Conservation (phyloP, 106 monocot genomes). For the Dendrobium catenatum region DNA sequence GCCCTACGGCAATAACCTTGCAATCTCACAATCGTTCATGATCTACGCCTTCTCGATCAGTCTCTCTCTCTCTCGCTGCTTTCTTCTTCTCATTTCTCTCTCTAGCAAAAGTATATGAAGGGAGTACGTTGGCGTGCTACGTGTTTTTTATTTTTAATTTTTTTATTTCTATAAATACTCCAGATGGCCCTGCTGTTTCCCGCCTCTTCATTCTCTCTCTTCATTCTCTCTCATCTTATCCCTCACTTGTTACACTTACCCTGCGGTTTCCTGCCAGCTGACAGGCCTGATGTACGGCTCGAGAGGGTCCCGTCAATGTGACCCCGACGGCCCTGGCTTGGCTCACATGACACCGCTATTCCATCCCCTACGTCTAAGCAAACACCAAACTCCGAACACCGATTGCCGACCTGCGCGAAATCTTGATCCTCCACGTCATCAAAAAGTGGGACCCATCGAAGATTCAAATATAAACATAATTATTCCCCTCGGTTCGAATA, state of each 20-base stretch:
- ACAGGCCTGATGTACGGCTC: constrained; percentile 21
- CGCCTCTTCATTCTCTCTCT: neutral
- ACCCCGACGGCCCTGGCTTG: constrained; percentile 7
- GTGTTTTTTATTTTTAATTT: neutral
- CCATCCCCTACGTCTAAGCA: neutral
- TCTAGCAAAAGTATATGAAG: neutral
- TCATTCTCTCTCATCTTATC: neutral
- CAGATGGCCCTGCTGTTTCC: neutral
- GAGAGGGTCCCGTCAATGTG: constrained; percentile 20
- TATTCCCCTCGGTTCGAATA: too few relatives aligned
- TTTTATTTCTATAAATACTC: neutral
- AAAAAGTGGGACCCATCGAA: too few relatives aligned
- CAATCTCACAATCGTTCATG: too few relatives aligned
- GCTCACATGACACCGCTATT: constrained; percentile 8
- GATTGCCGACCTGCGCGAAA: too few relatives aligned
- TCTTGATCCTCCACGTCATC: too few relatives aligned
- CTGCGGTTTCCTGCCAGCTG: constrained; percentile 19
- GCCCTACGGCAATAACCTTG: too few relatives aligned
- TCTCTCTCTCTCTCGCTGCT: too few relatives aligned
- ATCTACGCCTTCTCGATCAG: too few relatives aligned
- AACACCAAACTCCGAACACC: neutral
- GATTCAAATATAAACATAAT: too few relatives aligned
- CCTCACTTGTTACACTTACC: neutral
- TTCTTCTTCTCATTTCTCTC: neutral
- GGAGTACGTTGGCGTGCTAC: neutral